phyloP scores from a whole-genome alignment of 306 rosid species.

The Cicer yamashitae region DNA sequence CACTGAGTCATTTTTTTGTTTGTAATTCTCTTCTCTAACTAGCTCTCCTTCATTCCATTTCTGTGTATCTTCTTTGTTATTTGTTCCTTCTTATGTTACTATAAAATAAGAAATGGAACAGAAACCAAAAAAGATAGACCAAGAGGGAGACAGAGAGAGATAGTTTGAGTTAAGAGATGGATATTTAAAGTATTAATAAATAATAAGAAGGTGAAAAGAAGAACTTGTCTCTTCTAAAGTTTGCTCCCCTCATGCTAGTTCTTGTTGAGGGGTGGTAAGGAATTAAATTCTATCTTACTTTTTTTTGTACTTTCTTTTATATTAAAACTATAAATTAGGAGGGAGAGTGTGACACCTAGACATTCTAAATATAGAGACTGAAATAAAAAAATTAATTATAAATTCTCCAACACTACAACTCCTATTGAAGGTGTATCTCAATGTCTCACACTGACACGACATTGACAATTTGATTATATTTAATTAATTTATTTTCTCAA shows the following conservation, averaged over 20 bases:
- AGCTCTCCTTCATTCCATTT: conserved; percentile 51
- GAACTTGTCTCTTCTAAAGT: conserved; percentile 58
- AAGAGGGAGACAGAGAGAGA: conserved; percentile 35
- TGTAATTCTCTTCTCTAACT: conserved; percentile 37
- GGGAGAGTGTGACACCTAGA: conserved; percentile 48
- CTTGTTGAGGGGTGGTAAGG: conserved; percentile 60
- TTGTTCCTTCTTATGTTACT: conserved; percentile 32
- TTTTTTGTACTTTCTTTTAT: conserved; percentile 51
- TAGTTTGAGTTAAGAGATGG: conserved; percentile 41
- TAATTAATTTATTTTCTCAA: no score
- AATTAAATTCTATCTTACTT: conserved; percentile 62
- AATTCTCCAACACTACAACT: no score
- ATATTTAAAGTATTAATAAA: conserved; percentile 45
- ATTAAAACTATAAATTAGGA: conserved; percentile 31
- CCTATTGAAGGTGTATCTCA: no score
- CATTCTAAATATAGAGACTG: conserved; percentile 47
- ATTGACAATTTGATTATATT: no score
- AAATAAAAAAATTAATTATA: conserved; percentile 15
- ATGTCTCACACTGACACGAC: no score
- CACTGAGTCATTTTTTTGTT: conserved; percentile 69
- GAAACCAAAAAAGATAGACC: conserved; percentile 36
- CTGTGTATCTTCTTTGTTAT: conserved; percentile 39
- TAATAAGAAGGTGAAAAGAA: conserved; percentile 49
- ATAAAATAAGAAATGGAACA: conserved; percentile 31
- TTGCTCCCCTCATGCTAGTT: conserved; percentile 58